These are phyloP conservation scores for Metschnikowia reukaufii DNA, from an alignment of 805 yeast species.

Conservation along the genomic window DNA sequence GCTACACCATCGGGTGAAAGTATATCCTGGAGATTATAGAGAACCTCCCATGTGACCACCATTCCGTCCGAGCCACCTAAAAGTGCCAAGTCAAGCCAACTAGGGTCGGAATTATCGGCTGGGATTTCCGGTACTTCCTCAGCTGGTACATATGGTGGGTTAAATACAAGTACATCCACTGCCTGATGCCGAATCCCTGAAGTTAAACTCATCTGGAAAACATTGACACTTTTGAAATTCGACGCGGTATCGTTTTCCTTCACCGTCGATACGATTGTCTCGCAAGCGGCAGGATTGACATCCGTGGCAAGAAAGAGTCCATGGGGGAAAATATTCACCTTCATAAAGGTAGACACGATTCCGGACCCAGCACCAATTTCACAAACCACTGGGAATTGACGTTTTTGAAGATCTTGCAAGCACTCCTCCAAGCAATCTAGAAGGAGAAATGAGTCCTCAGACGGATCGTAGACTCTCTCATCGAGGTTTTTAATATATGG, in stretches of 20 bases:
- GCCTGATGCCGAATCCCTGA: constrained; percentile 42
- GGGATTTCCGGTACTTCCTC: constrained; percentile 69
- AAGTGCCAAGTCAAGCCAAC: constrained; percentile 88
- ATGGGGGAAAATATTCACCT: constrained; percentile 51
- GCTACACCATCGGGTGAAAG: constrained; percentile 70
- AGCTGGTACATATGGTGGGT: constrained; percentile 97
- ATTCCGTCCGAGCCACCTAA: constrained; percentile 90
- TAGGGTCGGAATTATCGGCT: constrained; percentile 39
- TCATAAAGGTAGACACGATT: constrained; percentile 75
- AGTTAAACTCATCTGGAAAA: constrained; percentile 58
- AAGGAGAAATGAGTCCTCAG: constrained; percentile 87
- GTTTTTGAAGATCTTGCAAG: constrained; percentile 38
- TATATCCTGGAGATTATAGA: constrained; percentile 52
- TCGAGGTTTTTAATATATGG: constrained; percentile 61
- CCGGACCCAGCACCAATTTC: constrained; percentile 96
- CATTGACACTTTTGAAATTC: constrained; percentile 21
- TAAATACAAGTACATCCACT: constrained; percentile 78
- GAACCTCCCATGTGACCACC: constrained; percentile 71
- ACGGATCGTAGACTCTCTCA: constrained; percentile 87
- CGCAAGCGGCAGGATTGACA: constrained; percentile 75
- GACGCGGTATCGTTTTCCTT: constrained; percentile 18
- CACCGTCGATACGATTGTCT: constrained; percentile 32
- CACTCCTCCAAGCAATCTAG: constrained; percentile 70
- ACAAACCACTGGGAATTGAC: constrained; percentile 52
- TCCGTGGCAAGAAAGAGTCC: constrained; percentile 71